A percentile compares a stretch with the other conserved stretches of the same genome.
Conservation (phyloP, 1,284 basidiomycete genomes). For the Fomitopsis pinicola region DNA sequence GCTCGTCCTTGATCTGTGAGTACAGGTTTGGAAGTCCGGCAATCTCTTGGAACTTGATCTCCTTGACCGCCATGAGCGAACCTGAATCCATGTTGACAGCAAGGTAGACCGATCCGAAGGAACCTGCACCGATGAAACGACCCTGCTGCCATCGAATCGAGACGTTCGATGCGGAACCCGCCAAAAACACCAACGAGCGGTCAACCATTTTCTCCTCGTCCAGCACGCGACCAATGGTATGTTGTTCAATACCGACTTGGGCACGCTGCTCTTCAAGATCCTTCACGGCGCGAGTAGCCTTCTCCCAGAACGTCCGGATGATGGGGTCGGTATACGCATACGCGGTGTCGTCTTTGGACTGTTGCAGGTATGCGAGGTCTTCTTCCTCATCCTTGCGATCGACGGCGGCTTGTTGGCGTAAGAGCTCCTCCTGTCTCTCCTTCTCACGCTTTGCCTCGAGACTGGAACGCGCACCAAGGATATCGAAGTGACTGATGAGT, state of each 20-base stretch:
- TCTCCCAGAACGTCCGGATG: conserved; percentile 72
- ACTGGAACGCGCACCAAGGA: conserved; percentile 88
- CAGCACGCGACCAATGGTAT: conserved; percentile 82
- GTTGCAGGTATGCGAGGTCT: conserved; percentile 24
- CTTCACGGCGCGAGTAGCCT: conserved; percentile 42
- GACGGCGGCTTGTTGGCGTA: conserved; percentile 59
- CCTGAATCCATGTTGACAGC: conserved; percentile 97
- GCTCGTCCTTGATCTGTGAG: conserved; percentile 95
- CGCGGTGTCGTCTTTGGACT: conserved; percentile 31
- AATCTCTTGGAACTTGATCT: conserved; percentile 96
- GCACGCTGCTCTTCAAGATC: conserved; percentile 54
- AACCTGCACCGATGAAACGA: conserved; percentile 95
- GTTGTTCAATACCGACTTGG: conserved; percentile 62
- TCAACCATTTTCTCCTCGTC: conserved; percentile 92
- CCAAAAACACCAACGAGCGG: conserved; percentile 86
- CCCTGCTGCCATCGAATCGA: conserved; percentile 99
- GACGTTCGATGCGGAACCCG: conserved; percentile 91
- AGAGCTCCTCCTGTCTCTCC: conserved; percentile 73
- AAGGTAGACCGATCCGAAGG: conserved; percentile 97
- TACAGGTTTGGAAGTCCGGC: conserved; percentile 80
- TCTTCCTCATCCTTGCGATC: conserved; percentile 46
- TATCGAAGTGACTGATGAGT: conserved; percentile 96
- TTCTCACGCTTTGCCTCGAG: conserved; percentile 88
- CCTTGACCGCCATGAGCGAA: conserved; percentile 98
- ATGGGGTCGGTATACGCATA: conserved; percentile 55